Percentiles rank a stretch among this genome's conserved stretches.
Evolutionary conservation across 2,329 filamentous ascomycete genomes (phyloP).

Genomic region (Scleromitrula shiraiana): DNA sequence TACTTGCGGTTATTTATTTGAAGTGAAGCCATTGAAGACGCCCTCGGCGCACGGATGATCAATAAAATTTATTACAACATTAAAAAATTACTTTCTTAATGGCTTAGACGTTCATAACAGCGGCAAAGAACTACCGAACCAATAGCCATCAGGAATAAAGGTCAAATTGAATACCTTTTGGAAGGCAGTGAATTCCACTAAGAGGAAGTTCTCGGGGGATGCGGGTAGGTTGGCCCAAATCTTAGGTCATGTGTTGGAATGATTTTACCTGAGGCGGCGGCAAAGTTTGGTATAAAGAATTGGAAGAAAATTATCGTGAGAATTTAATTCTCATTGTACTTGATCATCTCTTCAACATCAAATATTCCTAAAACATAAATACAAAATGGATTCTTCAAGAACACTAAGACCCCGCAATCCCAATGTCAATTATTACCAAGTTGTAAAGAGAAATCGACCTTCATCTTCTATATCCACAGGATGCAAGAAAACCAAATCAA

Average conservation of each 20-base stretch:
- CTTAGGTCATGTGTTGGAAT: not conserved
- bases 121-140: no score
- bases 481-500: not conserved
- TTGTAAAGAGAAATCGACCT: not conserved
- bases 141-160: not conserved
- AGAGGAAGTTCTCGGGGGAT: not conserved
- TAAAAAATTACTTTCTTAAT: not conserved
- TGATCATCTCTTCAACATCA: not conserved
- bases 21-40: not conserved
- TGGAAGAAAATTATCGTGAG: not conserved
- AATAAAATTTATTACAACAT: not conserved
- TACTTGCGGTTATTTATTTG: not conserved
- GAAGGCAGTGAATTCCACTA: no score
- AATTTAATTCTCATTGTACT: not conserved
- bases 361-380: not conserved
- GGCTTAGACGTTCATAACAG: not conserved
- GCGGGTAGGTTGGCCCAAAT: not conserved
- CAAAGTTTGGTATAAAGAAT: slow-evolving; percentile 1
- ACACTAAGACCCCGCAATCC: not conserved
- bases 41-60: not conserved
- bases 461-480: not conserved
- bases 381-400: not conserved
- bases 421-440: slow-evolving; percentile 2
- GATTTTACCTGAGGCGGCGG: not conserved
- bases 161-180: no score